Base-by-base conservation (phyloP, 768 basidiomycete genomes). In the Strobilomyces echinocephalus region DNA sequence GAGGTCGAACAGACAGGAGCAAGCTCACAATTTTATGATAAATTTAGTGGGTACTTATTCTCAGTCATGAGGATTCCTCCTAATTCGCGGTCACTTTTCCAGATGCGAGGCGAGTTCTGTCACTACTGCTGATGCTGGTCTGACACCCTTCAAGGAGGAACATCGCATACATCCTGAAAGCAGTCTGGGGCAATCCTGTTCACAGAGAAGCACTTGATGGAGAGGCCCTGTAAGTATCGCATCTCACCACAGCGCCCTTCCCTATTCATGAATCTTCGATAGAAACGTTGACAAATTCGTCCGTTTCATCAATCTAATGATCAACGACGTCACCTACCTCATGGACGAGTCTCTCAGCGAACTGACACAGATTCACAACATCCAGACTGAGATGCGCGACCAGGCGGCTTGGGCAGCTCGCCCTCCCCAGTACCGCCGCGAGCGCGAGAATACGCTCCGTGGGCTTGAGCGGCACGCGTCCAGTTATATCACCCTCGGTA, bases 1-100 rank as follows among this genome's bases (percentile, higher is more conserved):
- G 95, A 98, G 80, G 94, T 97, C 42, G 97, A 99, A 69, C 87
- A 88, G 62, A 99, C 97, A 0, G 97, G 97, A 30, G 91, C 94
- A 20, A 95, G 94, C 65, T 95, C 94, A 0, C 95, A 98, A 65
- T 98, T 99, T 73, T 98, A 97, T 72, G 95, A 97, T 69, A 95
- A 97, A 83, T 95, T 95, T 65, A 90, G 90, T 91, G 63, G 59
- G 87, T 80, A 15, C 5, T 28, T 16, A n/a, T 46, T 53, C 46
- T 30, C 48, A 42, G 24, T 11, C 15, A 9, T 35, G 8, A 30
- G 42, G 38, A 8, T 66, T 60, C n/a, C 26, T 40, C 46, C 30
- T 53, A 11, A 54, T 53, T 46, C 24, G 36, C 9, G 49, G 34
- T 16, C 35, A 31, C 20, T 48, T 41, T 34, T 15, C 15, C 54